Evolutionary conservation across 176 grass and related monocot genomes (phyloP).

Genomic region (Tillandsia leiboldiana): DNA sequence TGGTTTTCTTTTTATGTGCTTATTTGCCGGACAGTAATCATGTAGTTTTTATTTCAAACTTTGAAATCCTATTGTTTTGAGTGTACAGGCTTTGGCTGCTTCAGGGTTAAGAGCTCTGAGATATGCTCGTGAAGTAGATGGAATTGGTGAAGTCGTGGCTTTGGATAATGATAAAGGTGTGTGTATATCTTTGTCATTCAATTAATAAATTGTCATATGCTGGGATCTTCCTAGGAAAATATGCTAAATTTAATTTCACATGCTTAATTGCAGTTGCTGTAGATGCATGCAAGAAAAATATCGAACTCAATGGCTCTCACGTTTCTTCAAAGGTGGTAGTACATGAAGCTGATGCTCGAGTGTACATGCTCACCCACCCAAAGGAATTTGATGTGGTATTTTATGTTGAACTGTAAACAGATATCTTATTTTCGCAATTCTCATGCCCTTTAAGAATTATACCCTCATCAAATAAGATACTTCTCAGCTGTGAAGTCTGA

Average conservation of each 20-base stretch:
- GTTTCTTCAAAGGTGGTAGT: constrained; percentile 74
- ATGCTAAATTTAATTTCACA: background rate
- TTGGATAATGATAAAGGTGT: constrained; percentile 40
- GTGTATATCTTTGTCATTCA: constrained; percentile 1
- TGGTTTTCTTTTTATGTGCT: background rate
- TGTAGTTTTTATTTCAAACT: background rate
- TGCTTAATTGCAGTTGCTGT: constrained; percentile 30
- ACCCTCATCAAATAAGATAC: too few species aligned
- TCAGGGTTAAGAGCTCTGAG: constrained; percentile 43
- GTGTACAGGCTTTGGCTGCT: constrained; percentile 42
- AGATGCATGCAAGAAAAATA: constrained; percentile 49
- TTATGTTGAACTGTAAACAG: background rate
- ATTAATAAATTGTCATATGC: background rate
- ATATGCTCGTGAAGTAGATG: constrained; percentile 50
- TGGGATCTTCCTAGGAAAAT: constrained; percentile 3
- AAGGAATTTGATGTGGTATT: constrained; percentile 98
- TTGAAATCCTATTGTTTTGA: constrained; percentile 9
- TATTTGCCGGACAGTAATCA: background rate
- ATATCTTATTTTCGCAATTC: background rate
- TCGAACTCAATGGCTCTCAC: constrained; percentile 42
- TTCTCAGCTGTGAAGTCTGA: too few species aligned
- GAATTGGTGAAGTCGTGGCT: constrained; percentile 38
- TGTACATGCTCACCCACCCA: constrained; percentile 95
- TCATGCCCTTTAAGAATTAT: too few species aligned
- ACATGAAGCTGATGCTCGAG: constrained; percentile 80